Conservation (phyloP, 1,284 basidiomycete species). For the Crucibulum cyathiforme region DNA sequence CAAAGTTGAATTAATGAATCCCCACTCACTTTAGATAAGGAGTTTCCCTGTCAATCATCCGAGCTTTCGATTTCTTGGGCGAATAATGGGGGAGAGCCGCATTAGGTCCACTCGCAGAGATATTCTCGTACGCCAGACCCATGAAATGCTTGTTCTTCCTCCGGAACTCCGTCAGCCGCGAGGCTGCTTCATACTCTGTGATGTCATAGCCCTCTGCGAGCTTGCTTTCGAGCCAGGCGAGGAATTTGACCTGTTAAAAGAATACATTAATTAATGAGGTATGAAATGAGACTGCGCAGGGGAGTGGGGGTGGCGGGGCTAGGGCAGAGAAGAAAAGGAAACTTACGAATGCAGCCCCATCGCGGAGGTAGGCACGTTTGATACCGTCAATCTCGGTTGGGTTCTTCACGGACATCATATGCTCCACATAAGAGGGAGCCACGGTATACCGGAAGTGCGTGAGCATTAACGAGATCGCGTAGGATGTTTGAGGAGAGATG, state of each 20-base stretch:
- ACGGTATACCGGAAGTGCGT: conserved; percentile 80
- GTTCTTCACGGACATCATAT: conserved; percentile 91
- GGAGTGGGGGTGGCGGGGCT: too few species aligned
- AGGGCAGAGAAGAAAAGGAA: conserved; percentile 4
- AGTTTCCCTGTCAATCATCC: conserved; percentile 75
- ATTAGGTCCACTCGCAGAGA: conserved; percentile 90
- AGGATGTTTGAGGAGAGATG: conserved; percentile 73
- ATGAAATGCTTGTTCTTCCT: conserved; percentile 78
- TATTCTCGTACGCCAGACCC: conserved; percentile 94
- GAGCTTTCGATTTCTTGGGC: conserved; percentile 75
- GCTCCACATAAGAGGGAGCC: conserved; percentile 71
- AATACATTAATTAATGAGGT: neutral
- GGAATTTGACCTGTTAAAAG: conserved; percentile 65
- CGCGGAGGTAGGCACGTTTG: conserved; percentile 85
- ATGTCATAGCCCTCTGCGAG: conserved; percentile 79
- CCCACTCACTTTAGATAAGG: conserved; percentile 87
- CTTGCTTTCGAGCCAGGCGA: conserved; percentile 91
- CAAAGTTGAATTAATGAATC: conserved; percentile 5
- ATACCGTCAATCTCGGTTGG: conserved; percentile 83
- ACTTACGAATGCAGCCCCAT: conserved; percentile 90
- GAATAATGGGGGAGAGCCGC: conserved; percentile 94
- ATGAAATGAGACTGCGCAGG: neutral
- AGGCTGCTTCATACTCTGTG: conserved; percentile 91
- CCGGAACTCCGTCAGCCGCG: conserved; percentile 82
- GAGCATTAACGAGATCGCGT: conserved; percentile 81